Evolutionary conservation across 2,329 filamentous ascomycete species (phyloP), one percentile per base, ranked within the genome.

Genomic region (Talaromyces sp.): DNA sequence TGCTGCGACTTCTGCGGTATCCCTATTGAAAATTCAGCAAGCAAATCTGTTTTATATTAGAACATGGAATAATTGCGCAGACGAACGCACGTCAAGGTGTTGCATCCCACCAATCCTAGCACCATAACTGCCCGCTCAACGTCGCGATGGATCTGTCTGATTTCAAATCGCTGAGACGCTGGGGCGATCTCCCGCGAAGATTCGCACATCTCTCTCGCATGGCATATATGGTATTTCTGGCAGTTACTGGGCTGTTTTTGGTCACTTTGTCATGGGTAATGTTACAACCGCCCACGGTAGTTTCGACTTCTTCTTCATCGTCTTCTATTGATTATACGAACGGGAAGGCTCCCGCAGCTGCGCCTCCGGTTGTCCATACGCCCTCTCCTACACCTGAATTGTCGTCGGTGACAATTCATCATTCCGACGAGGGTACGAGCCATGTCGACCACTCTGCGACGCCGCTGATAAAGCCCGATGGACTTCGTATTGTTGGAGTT

Each of bases 361-460:
- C 48, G n/a, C 35, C 57, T 6, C 23, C 61, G 21, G 35, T 42
- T 16, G 25, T 4, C 12, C 25, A 39, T 2, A 37, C 23, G 4
- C 46, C 61, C 12, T 7, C 23, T 40, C 50, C 62, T 7, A 50
- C 39, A 5, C 57, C 57, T 6, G 62, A 63, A 28, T 40, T 60
- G 3, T 60, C 62, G 4, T 63, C 62, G 3, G 44, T 63, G 18
- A 63, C 62, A 5, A 59, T 63, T 23, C 62, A 63, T 39, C 62
- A 63, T 12, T 59, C 57, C 39, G 62, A 63, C 35, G 62, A 59
- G 23, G 62, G 62, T 11, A 60, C 61, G 18, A 63, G 57, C 16
- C 62, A 63, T 42, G 48, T 63, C 23, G 62, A 63, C 40, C 62
- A 63, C 58, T 60, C 57, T 21, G 25, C 62, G 31, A 55, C 57